Evolutionary conservation across 371 early-diverging fungal genomes (phyloP).

Genomic region (Rozella allomycis): DNA sequence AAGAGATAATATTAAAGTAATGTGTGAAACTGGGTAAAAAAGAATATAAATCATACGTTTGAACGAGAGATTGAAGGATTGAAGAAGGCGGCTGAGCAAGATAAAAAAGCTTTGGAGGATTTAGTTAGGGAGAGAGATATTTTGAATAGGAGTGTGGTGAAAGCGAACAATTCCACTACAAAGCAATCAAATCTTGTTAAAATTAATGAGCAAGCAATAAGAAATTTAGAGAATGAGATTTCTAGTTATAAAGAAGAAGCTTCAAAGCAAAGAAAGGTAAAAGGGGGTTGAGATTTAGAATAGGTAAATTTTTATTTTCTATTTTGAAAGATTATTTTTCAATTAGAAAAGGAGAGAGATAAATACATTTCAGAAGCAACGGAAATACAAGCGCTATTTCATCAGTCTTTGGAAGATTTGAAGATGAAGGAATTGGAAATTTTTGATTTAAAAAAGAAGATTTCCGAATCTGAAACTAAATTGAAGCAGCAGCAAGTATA

Average conservation of each 20-base stretch:
- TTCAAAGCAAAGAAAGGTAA: slow-evolving; percentile 13
- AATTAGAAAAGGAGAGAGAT: slow-evolving; percentile 19
- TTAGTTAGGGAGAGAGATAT: slow-evolving; percentile 18
- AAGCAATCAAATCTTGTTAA: slow-evolving; percentile 8
- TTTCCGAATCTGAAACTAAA: slow-evolving; percentile 23
- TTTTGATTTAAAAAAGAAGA: slow-evolving; percentile 23
- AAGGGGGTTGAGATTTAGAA: neutral
- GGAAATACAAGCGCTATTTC: slow-evolving; percentile 11
- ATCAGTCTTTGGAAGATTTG: slow-evolving; percentile 12
- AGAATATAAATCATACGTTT: slow-evolving; percentile 11
- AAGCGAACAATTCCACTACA: slow-evolving; percentile 11
- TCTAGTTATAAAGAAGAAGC: slow-evolving; percentile 11
- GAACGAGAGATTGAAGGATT: slow-evolving; percentile 12
- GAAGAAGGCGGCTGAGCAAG: slow-evolving; percentile 10
- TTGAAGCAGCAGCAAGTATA: slow-evolving; percentile 23
- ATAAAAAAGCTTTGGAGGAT: slow-evolving; percentile 19
- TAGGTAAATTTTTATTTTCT: neutral
- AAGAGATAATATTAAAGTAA: slow-evolving; percentile 11
- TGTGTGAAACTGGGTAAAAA: neutral
- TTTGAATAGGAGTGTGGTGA: slow-evolving; percentile 10
- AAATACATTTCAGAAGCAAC: slow-evolving; percentile 11
- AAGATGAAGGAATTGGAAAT: slow-evolving; percentile 22
- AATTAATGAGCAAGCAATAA: slow-evolving; percentile 15
- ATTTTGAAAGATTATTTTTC: slow-evolving; percentile 8
- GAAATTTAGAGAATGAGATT: slow-evolving; percentile 22